These are phyloP conservation scores for Moesziomyces globuligerus DNA, from an alignment of 1,284 basidiomycete genomes.

Conservation along the genomic window DNA sequence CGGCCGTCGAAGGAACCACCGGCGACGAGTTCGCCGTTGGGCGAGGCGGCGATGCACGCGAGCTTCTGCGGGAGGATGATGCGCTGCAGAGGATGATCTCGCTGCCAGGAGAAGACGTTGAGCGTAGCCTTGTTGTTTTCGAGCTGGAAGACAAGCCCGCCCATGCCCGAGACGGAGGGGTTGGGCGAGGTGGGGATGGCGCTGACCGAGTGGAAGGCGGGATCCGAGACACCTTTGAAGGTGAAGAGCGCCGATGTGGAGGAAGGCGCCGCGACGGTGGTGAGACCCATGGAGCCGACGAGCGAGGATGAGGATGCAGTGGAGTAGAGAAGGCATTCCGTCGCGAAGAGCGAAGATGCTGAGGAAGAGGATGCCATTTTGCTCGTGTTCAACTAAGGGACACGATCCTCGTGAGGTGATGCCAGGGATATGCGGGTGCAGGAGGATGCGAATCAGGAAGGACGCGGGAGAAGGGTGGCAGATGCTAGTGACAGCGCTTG, in stretches of 20 bases:
- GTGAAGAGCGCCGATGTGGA: constrained; percentile 53
- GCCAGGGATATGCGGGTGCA: too few species aligned
- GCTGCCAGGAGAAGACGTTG: constrained; percentile 84
- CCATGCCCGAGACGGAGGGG: constrained; percentile 75
- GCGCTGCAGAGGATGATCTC: constrained; percentile 74
- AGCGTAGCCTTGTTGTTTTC: constrained; percentile 82
- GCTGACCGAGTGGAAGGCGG: constrained; percentile 43
- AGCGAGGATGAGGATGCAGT: constrained; percentile 48
- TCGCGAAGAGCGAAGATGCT: constrained; percentile 43
- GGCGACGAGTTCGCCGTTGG: constrained; percentile 79
- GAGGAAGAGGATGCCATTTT: constrained; percentile 32
- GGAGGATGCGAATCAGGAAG: too few species aligned
- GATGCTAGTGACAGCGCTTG: too few species aligned
- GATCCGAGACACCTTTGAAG: constrained; percentile 53
- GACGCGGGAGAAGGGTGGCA: too few species aligned
- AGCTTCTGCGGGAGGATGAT: constrained; percentile 90
- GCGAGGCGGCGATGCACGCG: constrained; percentile 80
- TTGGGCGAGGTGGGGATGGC: constrained; percentile 40
- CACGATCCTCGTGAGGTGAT: too few species aligned
- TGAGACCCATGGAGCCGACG: constrained; percentile 47
- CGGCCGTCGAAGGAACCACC: constrained; percentile 88
- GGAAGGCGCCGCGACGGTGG: constrained; percentile 41
- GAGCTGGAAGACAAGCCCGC: constrained; percentile 79
- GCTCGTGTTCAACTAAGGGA: too few species aligned
- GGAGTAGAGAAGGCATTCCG: constrained; percentile 54